Percentiles rank a stretch among this genome's conserved stretches.
Evolutionary conservation across 345 rosid species (phyloP).

Genomic region (Boechera divaricarpa): DNA sequence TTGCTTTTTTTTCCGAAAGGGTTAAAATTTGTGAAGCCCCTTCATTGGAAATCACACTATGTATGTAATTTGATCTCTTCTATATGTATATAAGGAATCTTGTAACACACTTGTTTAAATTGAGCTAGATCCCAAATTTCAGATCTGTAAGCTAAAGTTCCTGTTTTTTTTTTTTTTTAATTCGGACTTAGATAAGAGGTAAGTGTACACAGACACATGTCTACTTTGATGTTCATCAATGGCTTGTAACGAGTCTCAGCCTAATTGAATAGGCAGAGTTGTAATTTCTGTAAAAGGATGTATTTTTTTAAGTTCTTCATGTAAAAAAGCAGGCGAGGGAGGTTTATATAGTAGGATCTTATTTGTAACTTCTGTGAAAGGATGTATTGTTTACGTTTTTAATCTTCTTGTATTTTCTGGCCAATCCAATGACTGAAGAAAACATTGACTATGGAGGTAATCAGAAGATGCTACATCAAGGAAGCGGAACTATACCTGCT

Average conservation of each 20-base stretch:
- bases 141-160: constrained; percentile 37
- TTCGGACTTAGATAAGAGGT: background rate
- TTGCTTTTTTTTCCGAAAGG: background rate
- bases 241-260: constrained; percentile 34
- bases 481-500: constrained; percentile 83
- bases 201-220: background rate
- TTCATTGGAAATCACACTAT: constrained; percentile 35
- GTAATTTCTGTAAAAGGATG: constrained; percentile 33
- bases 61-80: constrained; percentile 32
- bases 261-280: constrained; percentile 21
- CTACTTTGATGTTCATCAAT: constrained; percentile 25
- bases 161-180: background rate
- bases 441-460: constrained; percentile 61
- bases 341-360: background rate
- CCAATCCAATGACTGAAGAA: constrained; percentile 60
- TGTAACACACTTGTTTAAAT: constrained; percentile 30
- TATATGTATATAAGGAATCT: constrained; percentile 14
- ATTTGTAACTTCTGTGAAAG: background rate
- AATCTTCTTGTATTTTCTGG: constrained; percentile 41
- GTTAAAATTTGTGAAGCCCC: constrained; percentile 12
- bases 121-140: constrained; percentile 40
- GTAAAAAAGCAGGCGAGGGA: constrained; percentile 6
- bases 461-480: constrained; percentile 69
- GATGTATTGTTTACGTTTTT: constrained; percentile 12
- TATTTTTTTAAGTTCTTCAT: constrained; percentile 15